Evolutionary conservation across 1,284 basidiomycete species (phyloP).

Genomic region (Ceratobasidium sp.): DNA sequence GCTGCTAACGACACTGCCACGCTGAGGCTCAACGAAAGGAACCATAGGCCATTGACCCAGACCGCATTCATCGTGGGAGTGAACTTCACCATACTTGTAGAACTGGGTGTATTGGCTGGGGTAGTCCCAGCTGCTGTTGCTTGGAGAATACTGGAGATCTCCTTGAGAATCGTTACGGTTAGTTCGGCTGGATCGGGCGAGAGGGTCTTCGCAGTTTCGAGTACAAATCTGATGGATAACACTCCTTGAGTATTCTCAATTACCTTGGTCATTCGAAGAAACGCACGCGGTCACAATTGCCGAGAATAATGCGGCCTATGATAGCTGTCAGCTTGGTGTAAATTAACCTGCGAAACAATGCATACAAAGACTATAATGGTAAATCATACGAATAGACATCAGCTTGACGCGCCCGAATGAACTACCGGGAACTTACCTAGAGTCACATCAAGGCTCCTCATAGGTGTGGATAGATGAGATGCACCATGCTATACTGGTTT

Average conservation of each 20-base stretch:
- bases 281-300: constrained; percentile 24
- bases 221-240: constrained; percentile 9
- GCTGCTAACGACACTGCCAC: constrained; percentile 15
- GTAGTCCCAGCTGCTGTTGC: not conserved
- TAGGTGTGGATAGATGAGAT: not conserved
- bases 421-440: constrained; percentile 10
- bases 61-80: not conserved
- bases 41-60: constrained; percentile 36
- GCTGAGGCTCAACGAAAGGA: constrained; percentile 24
- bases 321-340: not conserved
- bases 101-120: not conserved
- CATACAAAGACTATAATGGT: constrained; percentile 20
- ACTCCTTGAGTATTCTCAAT: no score
- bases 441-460: constrained; percentile 23
- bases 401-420: no score
- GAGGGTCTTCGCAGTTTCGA: constrained; percentile 2
- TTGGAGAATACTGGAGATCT: not conserved
- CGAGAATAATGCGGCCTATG: constrained; percentile 24
- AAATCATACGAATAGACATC: no score
- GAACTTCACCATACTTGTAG: not conserved
- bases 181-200: constrained; percentile 1
- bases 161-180: not conserved
- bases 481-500: not conserved
- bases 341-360: not conserved
- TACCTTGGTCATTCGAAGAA: not conserved